Evolutionary conservation across 2,329 filamentous ascomycete species (phyloP), one percentile per base, ranked within the genome.

Genomic region (Pseudopyricularia javanii): DNA sequence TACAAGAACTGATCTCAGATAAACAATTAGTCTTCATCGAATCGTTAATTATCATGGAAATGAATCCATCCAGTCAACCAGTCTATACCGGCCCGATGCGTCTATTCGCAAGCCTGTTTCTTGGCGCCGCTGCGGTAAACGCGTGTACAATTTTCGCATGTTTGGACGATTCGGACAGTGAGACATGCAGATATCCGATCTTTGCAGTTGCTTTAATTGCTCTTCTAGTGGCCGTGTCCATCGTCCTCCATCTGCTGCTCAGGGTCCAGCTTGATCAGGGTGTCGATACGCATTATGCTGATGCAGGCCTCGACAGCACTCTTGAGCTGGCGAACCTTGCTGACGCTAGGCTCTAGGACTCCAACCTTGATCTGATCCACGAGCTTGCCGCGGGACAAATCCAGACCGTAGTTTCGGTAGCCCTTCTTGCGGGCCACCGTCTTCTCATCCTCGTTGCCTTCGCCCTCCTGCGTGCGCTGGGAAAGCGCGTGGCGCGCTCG

Each of bases 201-300:
- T 45, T 45, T 22, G 22, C 37, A 43, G 17, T 20, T 45, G 40
- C 11, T 45, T 45, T n/a, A 15, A 8, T 33, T 22, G 4, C 28
- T 43, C 9, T 54, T 66, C 64, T 79, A 93, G 73, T 95, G 89
- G 53, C 85, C 89, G 71, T 94, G 88, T 54, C 88, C 90, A 63
- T 93, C 88, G 71, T 95, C 86, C 64, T 83, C 79, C 40, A 73
- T 75, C 65, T 79, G 78, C 74, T 85, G 80, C 75, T 96, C 90
- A 17, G 91, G 91, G 76, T 98, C 93, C 69, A 98, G 74, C 76
- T 95, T 95, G 73, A 98, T 97, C 71, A 98, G 78, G 59, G 93
- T 97, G 74, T 98, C 93, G 67, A 98, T 98, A 64, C 93, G 82
- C 93, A 98, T 97, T 68, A 98, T 97, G 65, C 90, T 88, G 70